Evolutionary conservation across 768 basidiomycete genomes (phyloP), one percentile per base, ranked within the genome.

Genomic region (Trametes cubensis): DNA sequence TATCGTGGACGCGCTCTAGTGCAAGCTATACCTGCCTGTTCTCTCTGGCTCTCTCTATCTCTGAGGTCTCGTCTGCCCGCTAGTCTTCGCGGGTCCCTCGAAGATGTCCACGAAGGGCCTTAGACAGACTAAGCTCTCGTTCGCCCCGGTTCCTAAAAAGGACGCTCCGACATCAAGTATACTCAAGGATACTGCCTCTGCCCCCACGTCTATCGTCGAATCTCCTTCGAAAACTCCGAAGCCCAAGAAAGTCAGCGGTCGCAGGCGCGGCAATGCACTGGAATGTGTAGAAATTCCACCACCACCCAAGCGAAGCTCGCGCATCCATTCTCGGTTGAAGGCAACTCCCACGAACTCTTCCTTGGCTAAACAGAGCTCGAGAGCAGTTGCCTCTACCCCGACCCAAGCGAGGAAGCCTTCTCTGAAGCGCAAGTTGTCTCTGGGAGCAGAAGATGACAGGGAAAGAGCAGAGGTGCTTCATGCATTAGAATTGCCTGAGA

Each of bases 201-300:
- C 58, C 62, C 26, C 66, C 65, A 18, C 17, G 5, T 1, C 71
- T 34, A 34, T 11, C 34, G 44, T 61, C 41, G 58, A 64, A n/a
- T 52, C 55, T 6, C 38, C 55, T 17, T 44, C 41, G 8, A 56
- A 47, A 58, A 45, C 53, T 14, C 51, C 47, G 10, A 51, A 34
- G 26, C 42, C 38, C 17, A 65, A 60, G 59, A 61, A 18, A 45
- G 30, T 30, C 30, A 52, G 13, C 18, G 57, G 57, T 2, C 49
- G 49, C n/a, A 28, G 40, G 61, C 64, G 60, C 64, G 25, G 50
- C 64, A 25, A 67, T 66, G 63, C 68, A 58, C 49, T 71, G 70
- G 64, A 66, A 67, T 51, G 66, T 70, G 50, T 71, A 59, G 40
- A 65, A 66, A 44, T 70, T 64, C 52, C 74, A 68, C 41, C 58